phyloP scores from a whole-genome alignment of 2,329 filamentous ascomycete species.

The Claviceps sp. region DNA sequence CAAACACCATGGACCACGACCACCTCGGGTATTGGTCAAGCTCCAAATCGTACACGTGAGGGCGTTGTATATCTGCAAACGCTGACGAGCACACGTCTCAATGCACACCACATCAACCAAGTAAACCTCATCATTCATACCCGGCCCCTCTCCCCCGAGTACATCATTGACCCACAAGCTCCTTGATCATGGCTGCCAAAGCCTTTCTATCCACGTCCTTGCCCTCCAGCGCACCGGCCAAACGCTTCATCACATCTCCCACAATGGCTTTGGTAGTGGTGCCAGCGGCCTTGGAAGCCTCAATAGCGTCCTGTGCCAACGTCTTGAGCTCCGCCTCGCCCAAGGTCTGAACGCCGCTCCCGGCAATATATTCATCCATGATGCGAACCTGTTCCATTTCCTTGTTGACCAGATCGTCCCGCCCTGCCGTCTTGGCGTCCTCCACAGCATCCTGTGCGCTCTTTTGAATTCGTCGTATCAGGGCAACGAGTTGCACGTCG shows the following conservation, averaged over 20 bases:
- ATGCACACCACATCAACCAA: too few species aligned
- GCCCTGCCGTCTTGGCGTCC: constrained; percentile 50
- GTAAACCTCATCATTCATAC: not conserved
- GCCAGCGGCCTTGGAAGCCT: constrained; percentile 34
- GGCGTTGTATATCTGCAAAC: not conserved
- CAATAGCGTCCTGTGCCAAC: constrained; percentile 38
- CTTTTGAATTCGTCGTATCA: constrained; percentile 52
- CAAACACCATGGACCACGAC: not conserved
- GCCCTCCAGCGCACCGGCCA: constrained; percentile 43
- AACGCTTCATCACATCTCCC: constrained; percentile 50
- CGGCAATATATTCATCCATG: constrained; percentile 49
- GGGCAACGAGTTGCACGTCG: constrained; percentile 53
- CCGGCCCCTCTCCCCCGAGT: not conserved
- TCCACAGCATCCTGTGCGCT: constrained; percentile 43
- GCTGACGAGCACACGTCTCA: not conserved
- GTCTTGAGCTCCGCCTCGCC: constrained; percentile 43
- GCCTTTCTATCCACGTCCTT: constrained; percentile 50
- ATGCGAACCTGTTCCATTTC: constrained; percentile 54
- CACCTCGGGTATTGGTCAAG: too few species aligned
- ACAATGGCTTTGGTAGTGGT: constrained; percentile 31
- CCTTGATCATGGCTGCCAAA: constrained; percentile 48
- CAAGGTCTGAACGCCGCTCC: constrained; percentile 45
- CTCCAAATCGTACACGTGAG: not conserved
- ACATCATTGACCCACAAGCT: constrained; percentile 18
- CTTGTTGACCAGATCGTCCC: constrained; percentile 57